Evolutionary conservation across 805 yeast genomes (phyloP), one percentile per base, ranked within the genome.

Genomic region (Tetrapisispora fleetii): DNA sequence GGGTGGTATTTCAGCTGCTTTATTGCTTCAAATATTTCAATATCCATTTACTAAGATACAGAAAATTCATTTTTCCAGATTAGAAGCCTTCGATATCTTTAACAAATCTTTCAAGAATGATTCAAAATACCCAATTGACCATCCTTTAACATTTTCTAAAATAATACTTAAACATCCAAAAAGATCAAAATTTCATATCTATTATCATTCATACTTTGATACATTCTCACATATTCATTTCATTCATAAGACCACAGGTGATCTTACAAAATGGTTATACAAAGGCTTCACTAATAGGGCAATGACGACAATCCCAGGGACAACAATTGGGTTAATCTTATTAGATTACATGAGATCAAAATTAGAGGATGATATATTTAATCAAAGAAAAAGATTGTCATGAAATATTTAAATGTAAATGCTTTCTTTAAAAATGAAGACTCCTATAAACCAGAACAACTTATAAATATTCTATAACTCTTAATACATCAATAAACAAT

Each of bases 1-100:
- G 8, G 96, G 95, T 0, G 98, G 98, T 18, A 87, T 93, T 10
- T 72, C 84, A 6, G 96, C 97, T 0, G 91, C 96, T 0, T 70
- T 81, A 18, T 72, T 87, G 0, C 69, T 90, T 19, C 80, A 90
- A 52, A 74, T 81, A 3, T 81, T 90, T 5, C 96, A 88, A 57
- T 88, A 83, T 55, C 98, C 98, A 0, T 70, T 91, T 33, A 71
- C 80, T 22, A 86, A 85, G 62, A 67, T 90, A 37, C 97, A 91
- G 58, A 81, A 80, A 54, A 71, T 90, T 28, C 95, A 90, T 63
- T 69, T 85, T 39, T 76, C 88, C 33, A 73, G 95, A 51, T 69
- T 89, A 19, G 96, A 88, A 63, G 84, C 91, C 27, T 40, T 40
- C 21, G 48, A 45, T 39, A 45, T 45, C 6, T 45, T 32, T 18